A percentile compares a stretch with the other conserved stretches of the same genome.
These are phyloP conservation scores for Trypanosoma grayi DNA, from an alignment of 208 protist genomes.

Conservation along the genomic window DNA sequence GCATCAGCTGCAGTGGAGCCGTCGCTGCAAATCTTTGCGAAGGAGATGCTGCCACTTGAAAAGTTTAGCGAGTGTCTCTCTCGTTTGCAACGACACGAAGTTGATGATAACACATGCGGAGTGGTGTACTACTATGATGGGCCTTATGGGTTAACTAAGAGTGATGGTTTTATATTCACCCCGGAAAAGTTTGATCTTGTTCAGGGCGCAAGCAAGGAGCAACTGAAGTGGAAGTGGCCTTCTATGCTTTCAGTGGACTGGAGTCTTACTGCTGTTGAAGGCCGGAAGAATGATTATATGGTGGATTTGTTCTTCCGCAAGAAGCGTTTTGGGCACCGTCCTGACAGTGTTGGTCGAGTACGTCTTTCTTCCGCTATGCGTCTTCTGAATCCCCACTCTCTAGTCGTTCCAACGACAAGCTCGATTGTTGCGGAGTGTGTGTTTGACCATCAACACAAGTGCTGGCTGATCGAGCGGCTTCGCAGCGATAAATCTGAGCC, in stretches of 20 bases:
- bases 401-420: conserved; percentile 28
- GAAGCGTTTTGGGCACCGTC: conserved; percentile 54
- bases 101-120: neutral
- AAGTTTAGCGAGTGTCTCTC: conserved; percentile 36
- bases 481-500: conserved; percentile 63
- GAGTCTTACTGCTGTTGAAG: conserved; percentile 37
- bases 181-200: conserved; percentile 62
- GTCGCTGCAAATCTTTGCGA: conserved; percentile 36
- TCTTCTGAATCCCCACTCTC: conserved; percentile 47
- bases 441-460: conserved; percentile 32
- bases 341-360: conserved; percentile 58
- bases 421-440: conserved; percentile 59
- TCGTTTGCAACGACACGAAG: conserved; percentile 22
- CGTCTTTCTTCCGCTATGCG: conserved; percentile 40
- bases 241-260: conserved; percentile 75
- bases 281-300: conserved; percentile 30
- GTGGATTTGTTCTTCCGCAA: conserved; percentile 72
- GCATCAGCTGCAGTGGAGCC: neutral
- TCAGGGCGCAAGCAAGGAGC: conserved; percentile 50
- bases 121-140: conserved; percentile 45
- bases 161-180: conserved; percentile 84
- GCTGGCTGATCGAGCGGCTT: conserved; percentile 67
- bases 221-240: conserved; percentile 87
- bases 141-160: conserved; percentile 45
- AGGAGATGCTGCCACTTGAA: conserved; percentile 56